These are phyloP conservation scores for Marasmius oreades DNA, from an alignment of 1,284 basidiomycete genomes.

Conservation along the genomic window DNA sequence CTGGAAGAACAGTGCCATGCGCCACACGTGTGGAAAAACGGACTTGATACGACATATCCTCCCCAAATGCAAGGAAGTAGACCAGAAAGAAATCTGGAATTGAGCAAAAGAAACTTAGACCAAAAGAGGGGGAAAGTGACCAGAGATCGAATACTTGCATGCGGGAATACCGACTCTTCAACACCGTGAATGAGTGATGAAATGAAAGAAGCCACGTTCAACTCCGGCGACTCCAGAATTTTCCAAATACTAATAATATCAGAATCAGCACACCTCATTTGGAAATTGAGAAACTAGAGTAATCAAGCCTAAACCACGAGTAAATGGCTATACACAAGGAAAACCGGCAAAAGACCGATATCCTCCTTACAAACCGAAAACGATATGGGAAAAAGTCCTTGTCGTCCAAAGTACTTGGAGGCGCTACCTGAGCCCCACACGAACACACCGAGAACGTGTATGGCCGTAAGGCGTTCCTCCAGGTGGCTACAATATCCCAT, in stretches of 20 bases:
- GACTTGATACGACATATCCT: slow-evolving; percentile 14
- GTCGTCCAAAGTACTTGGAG: no score
- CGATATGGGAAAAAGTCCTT: no score
- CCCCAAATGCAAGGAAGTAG: slow-evolving; percentile 8
- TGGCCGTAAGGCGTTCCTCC: neutral
- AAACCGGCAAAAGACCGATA: neutral
- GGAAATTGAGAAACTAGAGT: slow-evolving; percentile 14
- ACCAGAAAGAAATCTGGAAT: slow-evolving; percentile 11
- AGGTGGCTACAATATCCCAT: neutral
- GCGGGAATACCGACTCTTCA: no score
- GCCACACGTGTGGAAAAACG: slow-evolving; percentile 20
- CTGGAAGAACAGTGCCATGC: slow-evolving; percentile 1
- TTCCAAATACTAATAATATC: slow-evolving; percentile 13
- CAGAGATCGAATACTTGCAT: slow-evolving; percentile 6
- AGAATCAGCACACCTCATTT: slow-evolving; percentile 12
- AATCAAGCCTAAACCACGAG: neutral
- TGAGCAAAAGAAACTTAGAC: slow-evolving; percentile 9
- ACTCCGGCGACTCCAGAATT: no score
- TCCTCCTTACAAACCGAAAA: no score
- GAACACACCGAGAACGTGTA: neutral
- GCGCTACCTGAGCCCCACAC: neutral
- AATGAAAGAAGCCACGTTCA: no score
- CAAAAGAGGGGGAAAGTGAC: slow-evolving; percentile 7
- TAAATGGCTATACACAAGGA: neutral
- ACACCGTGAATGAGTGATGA: no score